Evolutionary conservation across 768 basidiomycete species (phyloP).

Genomic region (Lactarius hatsudake): DNA sequence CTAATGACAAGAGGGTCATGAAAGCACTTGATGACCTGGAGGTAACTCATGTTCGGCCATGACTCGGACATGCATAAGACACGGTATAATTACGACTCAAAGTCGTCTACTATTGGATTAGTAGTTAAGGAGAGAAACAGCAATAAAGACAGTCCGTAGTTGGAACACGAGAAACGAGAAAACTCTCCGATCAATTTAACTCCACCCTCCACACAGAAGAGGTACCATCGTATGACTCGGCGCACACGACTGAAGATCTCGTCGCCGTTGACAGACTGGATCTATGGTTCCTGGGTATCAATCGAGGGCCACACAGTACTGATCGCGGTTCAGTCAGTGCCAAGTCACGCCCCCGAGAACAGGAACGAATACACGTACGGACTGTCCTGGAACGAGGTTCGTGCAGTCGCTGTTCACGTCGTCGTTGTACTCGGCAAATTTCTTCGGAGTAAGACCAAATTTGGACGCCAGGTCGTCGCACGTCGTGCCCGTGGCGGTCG

Average conservation of each 20-base stretch:
- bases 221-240: not conserved
- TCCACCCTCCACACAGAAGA: not conserved
- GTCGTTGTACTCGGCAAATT: slow-evolving; percentile 16
- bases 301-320: slow-evolving; percentile 15
- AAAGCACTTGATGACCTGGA: too few relatives aligned
- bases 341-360: too few relatives aligned
- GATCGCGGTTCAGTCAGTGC: not conserved
- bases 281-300: not conserved
- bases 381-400: slow-evolving; percentile 2
- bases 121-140: not conserved
- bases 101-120: too few relatives aligned
- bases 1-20: too few relatives aligned
- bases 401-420: slow-evolving; percentile 10
- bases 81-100: not conserved
- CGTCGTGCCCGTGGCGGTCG: slow-evolving; percentile 4
- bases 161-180: not conserved
- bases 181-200: not conserved
- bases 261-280: not conserved
- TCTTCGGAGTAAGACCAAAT: not conserved
- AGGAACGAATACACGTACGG: slow-evolving; percentile 6
- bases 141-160: not conserved
- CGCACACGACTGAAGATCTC: not conserved
- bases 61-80: too few relatives aligned
- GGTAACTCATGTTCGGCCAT: too few relatives aligned
- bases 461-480: not conserved